Evolutionary conservation across 1,139 yeast species (phyloP).

Genomic region (Magnusiomyces suaveolens): DNA sequence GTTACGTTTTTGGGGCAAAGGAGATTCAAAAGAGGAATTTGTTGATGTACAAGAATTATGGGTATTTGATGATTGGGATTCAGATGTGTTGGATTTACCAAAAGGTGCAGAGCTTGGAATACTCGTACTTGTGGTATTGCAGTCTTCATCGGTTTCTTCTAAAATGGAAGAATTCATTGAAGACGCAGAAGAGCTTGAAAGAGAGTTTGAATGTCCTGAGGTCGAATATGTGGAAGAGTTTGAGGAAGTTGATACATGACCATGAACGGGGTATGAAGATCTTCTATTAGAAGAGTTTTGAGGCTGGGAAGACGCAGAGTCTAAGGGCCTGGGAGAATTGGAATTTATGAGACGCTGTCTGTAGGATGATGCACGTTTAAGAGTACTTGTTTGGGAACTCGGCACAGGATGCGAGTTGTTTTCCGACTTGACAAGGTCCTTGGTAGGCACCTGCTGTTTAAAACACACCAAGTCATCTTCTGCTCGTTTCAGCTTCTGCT

Average conservation of each 20-base stretch:
- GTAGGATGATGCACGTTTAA: not conserved
- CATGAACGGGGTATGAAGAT: not conserved
- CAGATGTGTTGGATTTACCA: not conserved
- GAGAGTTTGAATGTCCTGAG: slow-evolving; percentile 13
- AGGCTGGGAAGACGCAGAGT: not conserved
- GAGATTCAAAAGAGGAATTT: not conserved
- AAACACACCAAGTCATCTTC: slow-evolving; percentile 25
- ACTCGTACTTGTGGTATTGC: not conserved
- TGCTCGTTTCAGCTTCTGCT: slow-evolving; percentile 25
- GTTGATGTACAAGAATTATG: too few species aligned
- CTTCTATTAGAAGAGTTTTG: not conserved
- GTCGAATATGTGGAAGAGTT: slow-evolving; percentile 8
- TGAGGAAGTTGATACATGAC: slow-evolving; percentile 6
- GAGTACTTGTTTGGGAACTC: not conserved
- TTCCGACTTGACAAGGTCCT: not conserved
- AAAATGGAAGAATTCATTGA: slow-evolving; percentile 6
- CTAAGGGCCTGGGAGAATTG: not conserved
- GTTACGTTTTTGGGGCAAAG: not conserved
- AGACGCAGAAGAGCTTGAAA: slow-evolving; percentile 12
- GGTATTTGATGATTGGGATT: not conserved
- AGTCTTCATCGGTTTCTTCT: slow-evolving; percentile 6
- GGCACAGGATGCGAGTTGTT: not conserved
- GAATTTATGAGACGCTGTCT: not conserved
- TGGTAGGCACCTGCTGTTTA: slow-evolving; percentile 20
- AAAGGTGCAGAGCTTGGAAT: not conserved